Percentiles rank a stretch among this genome's conserved stretches.
Evolutionary conservation across 2,329 filamentous ascomycete species (phyloP).

Genomic region (Aspergillus ochraceoroseus): DNA sequence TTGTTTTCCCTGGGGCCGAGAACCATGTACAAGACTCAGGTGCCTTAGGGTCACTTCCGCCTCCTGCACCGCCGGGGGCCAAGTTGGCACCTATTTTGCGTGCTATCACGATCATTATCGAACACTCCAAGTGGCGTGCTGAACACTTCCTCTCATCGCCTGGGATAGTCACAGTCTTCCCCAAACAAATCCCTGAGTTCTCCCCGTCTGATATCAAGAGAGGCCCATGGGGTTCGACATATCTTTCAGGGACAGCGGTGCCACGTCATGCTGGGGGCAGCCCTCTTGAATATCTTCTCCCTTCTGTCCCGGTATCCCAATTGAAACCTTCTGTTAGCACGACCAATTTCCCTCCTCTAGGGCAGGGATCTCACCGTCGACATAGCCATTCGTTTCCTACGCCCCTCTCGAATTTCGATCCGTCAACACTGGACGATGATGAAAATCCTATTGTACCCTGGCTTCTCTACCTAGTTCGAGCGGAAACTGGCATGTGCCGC

Average conservation of each 20-base stretch:
- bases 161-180: slow-evolving; percentile 64
- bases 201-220: slow-evolving; percentile 47
- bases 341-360: slow-evolving; percentile 53
- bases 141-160: slow-evolving; percentile 66
- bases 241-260: slow-evolving; percentile 50
- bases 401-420: slow-evolving; percentile 34
- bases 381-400: slow-evolving; percentile 36
- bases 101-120: slow-evolving; percentile 70
- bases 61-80: slow-evolving; percentile 55
- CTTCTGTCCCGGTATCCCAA: slow-evolving; percentile 42
- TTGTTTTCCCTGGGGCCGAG: slow-evolving; percentile 63
- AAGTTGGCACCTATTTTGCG: slow-evolving; percentile 67
- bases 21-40: slow-evolving; percentile 52
- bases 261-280: slow-evolving; percentile 47
- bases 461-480: slow-evolving; percentile 62
- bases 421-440: slow-evolving; percentile 51
- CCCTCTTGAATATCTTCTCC: slow-evolving; percentile 63
- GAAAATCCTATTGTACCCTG: slow-evolving; percentile 70
- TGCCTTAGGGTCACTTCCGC: slow-evolving; percentile 55
- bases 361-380: slow-evolving; percentile 38
- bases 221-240: slow-evolving; percentile 51
- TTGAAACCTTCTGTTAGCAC: slow-evolving; percentile 27
- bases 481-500: slow-evolving; percentile 54
- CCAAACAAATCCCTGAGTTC: slow-evolving; percentile 51
- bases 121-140: slow-evolving; percentile 72